These are phyloP conservation scores for Syzygium malaccense DNA, from an alignment of 441 rosid genomes.

Conservation along the genomic window DNA sequence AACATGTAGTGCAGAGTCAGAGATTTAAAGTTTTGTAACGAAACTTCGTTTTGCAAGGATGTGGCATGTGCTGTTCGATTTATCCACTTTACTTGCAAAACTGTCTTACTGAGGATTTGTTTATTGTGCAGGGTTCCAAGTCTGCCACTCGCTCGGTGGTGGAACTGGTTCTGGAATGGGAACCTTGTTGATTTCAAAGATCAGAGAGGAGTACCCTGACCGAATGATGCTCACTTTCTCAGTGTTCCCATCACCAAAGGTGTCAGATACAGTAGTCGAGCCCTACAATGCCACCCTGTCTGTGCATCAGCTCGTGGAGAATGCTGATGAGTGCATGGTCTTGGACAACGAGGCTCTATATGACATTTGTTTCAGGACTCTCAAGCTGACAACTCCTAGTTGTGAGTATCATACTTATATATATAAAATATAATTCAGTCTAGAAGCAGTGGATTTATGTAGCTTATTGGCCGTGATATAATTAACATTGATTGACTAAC, in stretches of 20 bases:
- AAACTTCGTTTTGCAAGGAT: background rate
- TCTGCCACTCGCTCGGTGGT: conserved; percentile 37
- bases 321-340: conserved; percentile 23
- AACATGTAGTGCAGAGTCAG: background rate
- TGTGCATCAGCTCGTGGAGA: conserved; percentile 35
- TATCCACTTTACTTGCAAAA: background rate
- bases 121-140: conserved; percentile 20
- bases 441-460: background rate
- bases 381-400: conserved; percentile 37
- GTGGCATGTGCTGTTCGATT: background rate
- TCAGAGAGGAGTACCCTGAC: conserved; percentile 46
- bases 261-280: conserved; percentile 40
- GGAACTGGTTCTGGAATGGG: conserved; percentile 50
- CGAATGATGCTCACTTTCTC: conserved; percentile 50
- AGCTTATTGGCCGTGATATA: background rate
- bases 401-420: conserved; percentile 5
- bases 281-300: conserved; percentile 41
- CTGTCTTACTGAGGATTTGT: background rate
- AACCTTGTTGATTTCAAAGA: conserved; percentile 35
- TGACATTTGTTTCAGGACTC: conserved; percentile 43
- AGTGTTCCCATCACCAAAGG: conserved; percentile 44
- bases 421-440: background rate
- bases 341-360: conserved; percentile 34
- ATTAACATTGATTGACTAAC: background rate
- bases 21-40: background rate